phyloP scores from a whole-genome alignment of 495 filamentous ascomycete genomes.

The Neurospora intermedia region DNA sequence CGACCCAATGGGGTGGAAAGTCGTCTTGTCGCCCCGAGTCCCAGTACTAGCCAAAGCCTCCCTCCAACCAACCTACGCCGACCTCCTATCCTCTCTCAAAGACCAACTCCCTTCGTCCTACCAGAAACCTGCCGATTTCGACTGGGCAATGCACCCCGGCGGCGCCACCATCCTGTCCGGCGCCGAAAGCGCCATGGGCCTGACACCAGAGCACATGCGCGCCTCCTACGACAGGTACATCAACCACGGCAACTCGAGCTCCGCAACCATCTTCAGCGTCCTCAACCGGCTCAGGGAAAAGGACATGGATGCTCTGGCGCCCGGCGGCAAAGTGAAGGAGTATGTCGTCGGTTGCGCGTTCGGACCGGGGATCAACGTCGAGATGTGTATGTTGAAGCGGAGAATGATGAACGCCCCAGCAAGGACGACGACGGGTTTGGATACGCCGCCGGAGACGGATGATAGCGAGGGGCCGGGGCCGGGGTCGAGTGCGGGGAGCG shows the following conservation, averaged over 20 bases:
- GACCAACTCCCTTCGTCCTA: slow-evolving; percentile 30
- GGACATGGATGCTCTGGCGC: slow-evolving; percentile 43
- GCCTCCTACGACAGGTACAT: slow-evolving; percentile 54
- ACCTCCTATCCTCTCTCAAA: slow-evolving; percentile 32
- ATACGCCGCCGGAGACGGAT: slow-evolving; percentile 37
- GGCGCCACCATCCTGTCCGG: slow-evolving; percentile 53
- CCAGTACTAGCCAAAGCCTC: slow-evolving; percentile 39
- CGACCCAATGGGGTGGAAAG: slow-evolving; percentile 51
- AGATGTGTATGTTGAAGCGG: slow-evolving; percentile 50
- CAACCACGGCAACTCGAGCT: slow-evolving; percentile 47
- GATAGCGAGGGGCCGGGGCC: slow-evolving; percentile 24
- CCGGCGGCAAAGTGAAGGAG: slow-evolving; percentile 34
- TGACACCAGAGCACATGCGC: slow-evolving; percentile 47
- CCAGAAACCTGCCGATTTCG: slow-evolving; percentile 39
- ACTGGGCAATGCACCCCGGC: slow-evolving; percentile 62
- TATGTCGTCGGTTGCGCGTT: slow-evolving; percentile 55
- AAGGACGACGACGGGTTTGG: slow-evolving; percentile 13
- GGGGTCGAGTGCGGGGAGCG: slow-evolving; percentile 21
- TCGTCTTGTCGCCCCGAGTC: slow-evolving; percentile 46
- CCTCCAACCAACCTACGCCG: slow-evolving; percentile 38
- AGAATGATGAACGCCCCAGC: slow-evolving; percentile 17
- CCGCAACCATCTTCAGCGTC: slow-evolving; percentile 50
- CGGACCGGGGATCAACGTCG: slow-evolving; percentile 52
- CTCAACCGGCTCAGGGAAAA: slow-evolving; percentile 46
- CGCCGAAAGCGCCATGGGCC: slow-evolving; percentile 41